A percentile compares a stretch with the other conserved stretches of the same genome.
Evolutionary conservation across 2,329 filamentous ascomycete species (phyloP).

Genomic region (Aspergillus piperis): DNA sequence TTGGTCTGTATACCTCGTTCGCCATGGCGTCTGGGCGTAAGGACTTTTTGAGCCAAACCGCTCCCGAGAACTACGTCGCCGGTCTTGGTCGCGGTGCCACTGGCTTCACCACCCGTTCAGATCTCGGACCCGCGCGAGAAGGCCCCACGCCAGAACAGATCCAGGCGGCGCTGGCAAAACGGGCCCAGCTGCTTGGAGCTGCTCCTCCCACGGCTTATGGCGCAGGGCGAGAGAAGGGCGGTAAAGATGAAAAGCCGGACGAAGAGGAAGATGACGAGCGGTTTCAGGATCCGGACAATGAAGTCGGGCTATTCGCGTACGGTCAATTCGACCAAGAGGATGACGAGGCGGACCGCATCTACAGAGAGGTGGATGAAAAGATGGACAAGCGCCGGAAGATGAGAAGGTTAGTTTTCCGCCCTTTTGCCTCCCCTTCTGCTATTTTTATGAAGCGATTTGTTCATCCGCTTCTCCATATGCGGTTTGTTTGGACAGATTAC

Average conservation of each 20-base stretch:
- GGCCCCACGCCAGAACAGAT: slow-evolving; percentile 97
- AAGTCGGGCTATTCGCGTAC: slow-evolving; percentile 91
- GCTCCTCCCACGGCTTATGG: slow-evolving; percentile 75
- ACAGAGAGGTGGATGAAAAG: slow-evolving; percentile 91
- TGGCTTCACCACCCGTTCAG: slow-evolving; percentile 95
- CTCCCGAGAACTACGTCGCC: slow-evolving; percentile 86
- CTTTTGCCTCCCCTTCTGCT: slow-evolving; percentile 21
- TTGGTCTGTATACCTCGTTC: slow-evolving; percentile 13
- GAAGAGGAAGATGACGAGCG: slow-evolving; percentile 76
- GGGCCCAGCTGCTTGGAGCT: slow-evolving; percentile 77
- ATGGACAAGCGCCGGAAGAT: slow-evolving; percentile 88
- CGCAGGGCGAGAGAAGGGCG: slow-evolving; percentile 66
- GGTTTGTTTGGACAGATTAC: slow-evolving; percentile 71
- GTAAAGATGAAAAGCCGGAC: slow-evolving; percentile 64
- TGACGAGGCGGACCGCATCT: slow-evolving; percentile 95
- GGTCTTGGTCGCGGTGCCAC: slow-evolving; percentile 97
- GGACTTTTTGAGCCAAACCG: slow-evolving; percentile 86
- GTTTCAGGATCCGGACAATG: slow-evolving; percentile 95
- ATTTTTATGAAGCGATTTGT: slow-evolving; percentile 55
- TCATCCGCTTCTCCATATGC: slow-evolving; percentile 62
- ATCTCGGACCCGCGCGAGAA: slow-evolving; percentile 91
- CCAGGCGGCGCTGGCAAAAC: slow-evolving; percentile 93
- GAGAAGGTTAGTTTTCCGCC: slow-evolving; percentile 70
- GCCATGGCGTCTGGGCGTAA: slow-evolving; percentile 64
- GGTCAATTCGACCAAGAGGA: slow-evolving; percentile 97